Evolutionary conservation across 257 asterid genomes (phyloP), one percentile per base, ranked within the genome.

Genomic region (Nyctanthes arbortristis): DNA sequence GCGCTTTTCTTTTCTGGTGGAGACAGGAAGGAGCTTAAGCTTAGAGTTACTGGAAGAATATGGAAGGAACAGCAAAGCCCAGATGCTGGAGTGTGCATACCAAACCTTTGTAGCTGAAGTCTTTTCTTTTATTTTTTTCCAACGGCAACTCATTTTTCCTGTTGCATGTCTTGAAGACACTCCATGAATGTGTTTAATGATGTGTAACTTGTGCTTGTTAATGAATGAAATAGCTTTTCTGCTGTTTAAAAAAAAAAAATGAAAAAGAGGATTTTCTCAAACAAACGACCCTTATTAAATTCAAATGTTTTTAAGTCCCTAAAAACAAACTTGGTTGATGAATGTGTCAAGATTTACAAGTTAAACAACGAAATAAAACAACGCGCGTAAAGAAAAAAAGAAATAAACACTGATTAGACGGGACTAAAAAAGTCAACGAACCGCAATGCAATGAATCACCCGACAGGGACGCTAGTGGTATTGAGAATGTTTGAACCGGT

Each of bases 1-100:
- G 93, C 93, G 4, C 93, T 88, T 52, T 88, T 88, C 75, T 85
- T 88, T 75, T 88, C 96, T 3, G 96, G 96, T 0, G 94, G 94
- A 34, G 96, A 89, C 67, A 68, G 90, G 74, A 89, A 87, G 79
- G 96, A 89, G 81, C 90, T 89, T 24, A 89, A 89, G 89, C 96
- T 89, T 70, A 81, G 95, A 70, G 96, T 89, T 29, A 89, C 92
- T 0, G 96, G 96, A 59, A 78, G 89, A 72, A 87, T 87, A 69
- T 89, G 95, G 95, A 87, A 89, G 66, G 93, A 89, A 67, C 95
- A 87, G 20, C 96, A 85, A 74, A 87, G 82, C 61, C 81, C 85
- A 8, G 96, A 89, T 27, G 80, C 84, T 18, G 91, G 84, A 22
- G 88, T 84, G 66, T 86, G 87, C 84, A 85, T 82, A 71, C 92